Base-by-base conservation (phyloP, 2,329 filamentous ascomycete genomes). In the Claviceps spartinae region DNA sequence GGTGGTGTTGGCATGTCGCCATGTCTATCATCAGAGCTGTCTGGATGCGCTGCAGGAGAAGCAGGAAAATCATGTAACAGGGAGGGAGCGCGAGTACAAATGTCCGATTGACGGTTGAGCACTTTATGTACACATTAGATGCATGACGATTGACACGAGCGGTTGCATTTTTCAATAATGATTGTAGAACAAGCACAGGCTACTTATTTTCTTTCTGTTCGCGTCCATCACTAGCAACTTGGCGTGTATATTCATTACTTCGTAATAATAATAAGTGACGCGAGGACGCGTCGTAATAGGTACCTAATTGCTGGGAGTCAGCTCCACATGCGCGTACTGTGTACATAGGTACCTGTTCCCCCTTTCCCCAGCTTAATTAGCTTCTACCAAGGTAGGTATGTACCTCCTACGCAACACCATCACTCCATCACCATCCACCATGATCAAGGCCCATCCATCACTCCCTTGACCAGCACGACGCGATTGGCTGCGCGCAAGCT, bases 11-110 rank as follows among this genome's bases (percentile, higher is more conserved):
- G 83, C 82, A 22, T 87, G 83, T 63, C 74, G 83, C 52, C 83
- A 87, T 64, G 78, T 85, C 18, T 86, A 84, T 60, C 83, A 87
- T 67, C 75, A 81, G 62, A 72, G 69, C 26, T 89, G 83, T 62
- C 69, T 86, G 41, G 86, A 91, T 62, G 75, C 79, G 54, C 65
- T 84, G 57, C 78, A 80, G 58, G 74, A 73, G 37, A 72, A 76
- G 55, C 71, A 73, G 52, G 75, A 73, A 58, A 69, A 67, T 56
- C 72, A 69, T 52, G 76, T 69, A 54, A 67, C 73, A 7, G 68
- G 69, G 37, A 71, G 69, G 42, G 70, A 75, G 57, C 66, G 69
- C 56, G 75, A 72, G 61, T 79, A 77, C 62, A 71, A 68, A 58
- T 81, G 78, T 61, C 77, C 77, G 9, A 74, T 81, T 61, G 77